Base-by-base conservation (phyloP, 192 early-diverging fungal species). In the Coemansia furcata region DNA sequence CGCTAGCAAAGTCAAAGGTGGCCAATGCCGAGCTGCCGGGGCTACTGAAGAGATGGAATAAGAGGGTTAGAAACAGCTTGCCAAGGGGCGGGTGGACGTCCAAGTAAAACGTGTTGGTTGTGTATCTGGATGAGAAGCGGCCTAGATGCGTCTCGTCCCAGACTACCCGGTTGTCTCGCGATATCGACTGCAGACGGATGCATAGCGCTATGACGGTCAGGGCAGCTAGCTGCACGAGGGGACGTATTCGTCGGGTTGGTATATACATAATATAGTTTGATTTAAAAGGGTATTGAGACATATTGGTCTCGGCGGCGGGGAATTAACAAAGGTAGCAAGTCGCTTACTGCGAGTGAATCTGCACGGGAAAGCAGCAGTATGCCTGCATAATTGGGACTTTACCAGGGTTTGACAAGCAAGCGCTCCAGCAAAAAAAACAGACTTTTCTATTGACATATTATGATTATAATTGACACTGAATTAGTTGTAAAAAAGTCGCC, bases 141-240 rank as follows among this genome's bases (percentile, higher is more conserved):
- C 96, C 96, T 85, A 98, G 98, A 62, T 98, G 96, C 6, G 95
- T 94, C 74, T 98, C 97, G 77, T 99, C 95, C 90, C 90, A 92
- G 36, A 89, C 85, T 11, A 92, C 90, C 44, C 83, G 63, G 58
- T 80, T 63, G 14, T 89, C 84, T 7, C 62, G 54, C 42, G 73
- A 77, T 52, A 92, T 86, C 39, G 82, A 63, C 70, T 86, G 80
- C 63, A 87, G 81, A 29, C 77, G 69, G 36, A 65, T 30, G 19
- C 36, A 33, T 15, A 77, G 38, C 0, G 69, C 61, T 19, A 68
- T 1, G 9, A 6, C 40, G 4, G 68, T 63, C 19, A 74, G 65
- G 21, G 60, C 6, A 29, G 30, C 32, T 46, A 71, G 35, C n/a
- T 42, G 37, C 37, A 42, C 9, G 37, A 37, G 50, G 14, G 63